Evolutionary conservation across 441 rosid species (phyloP), one percentile per base, ranked within the genome.

Genomic region (Gossypium aridum): DNA sequence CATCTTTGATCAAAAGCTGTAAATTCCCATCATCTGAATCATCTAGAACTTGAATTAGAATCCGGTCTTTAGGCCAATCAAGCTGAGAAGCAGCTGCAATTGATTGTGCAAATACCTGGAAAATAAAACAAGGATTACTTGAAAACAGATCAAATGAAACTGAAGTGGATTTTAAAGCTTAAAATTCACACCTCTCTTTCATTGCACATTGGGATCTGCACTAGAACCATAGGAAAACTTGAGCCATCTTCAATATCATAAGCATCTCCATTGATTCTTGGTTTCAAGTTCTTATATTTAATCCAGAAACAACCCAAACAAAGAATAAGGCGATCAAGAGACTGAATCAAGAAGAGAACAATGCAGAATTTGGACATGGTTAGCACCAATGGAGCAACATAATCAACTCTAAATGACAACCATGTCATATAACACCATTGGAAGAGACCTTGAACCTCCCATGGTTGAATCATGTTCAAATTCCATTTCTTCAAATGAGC

Each of bases 151-250:
- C 70, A 37, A 67, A 49, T 67, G 37, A 68, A 68, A 23, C 1
- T 1, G 39, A 26, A 63, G 5, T 23, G n/a, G 12, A 68, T 49
- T 64, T 23, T 0, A 60, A 12, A 12, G 37, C 1, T 6, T 23
- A 59, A 12, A 13, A 22, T 56, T 22, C 7, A 49, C 80, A 92
- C 97, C 97, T 94, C 98, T 80, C 87, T 81, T 69, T 94, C 98
- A 49, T 94, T 94, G 88, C 98, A 94, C 98, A 94, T 94, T 17
- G 98, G 98, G 80, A 94, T 92, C 92, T 94, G 98, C 80, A 94
- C 89, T 74, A 94, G 91, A 72, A 94, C 97, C 97, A 87, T 91
- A 0, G 98, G 98, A 74, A 87, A 90, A 71, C 78, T 82, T 3
- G 87, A 83, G 17, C 85, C 77, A 66, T 92, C 92, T 80, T 92